phyloP scores from a whole-genome alignment of 1,139 yeast genomes.

The Candida sp. region DNA sequence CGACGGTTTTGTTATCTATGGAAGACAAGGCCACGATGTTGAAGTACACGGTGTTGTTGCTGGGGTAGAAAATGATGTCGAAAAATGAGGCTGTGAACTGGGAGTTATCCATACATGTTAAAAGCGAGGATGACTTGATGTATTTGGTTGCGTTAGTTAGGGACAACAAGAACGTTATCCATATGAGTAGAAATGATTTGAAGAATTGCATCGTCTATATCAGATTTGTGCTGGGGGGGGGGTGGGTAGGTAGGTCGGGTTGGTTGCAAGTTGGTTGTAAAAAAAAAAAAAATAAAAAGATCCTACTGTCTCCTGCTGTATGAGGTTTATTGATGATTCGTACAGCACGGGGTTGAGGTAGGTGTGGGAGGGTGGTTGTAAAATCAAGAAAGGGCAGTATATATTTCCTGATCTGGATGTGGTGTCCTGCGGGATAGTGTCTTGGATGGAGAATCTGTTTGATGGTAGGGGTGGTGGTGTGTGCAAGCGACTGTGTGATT shows the following conservation, averaged over 20 bases:
- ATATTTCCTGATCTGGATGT: too few species aligned
- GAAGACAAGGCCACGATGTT: slow-evolving; percentile 83
- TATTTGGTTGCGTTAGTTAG: slow-evolving; percentile 24
- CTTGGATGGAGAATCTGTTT: too few species aligned
- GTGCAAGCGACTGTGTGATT: too few species aligned
- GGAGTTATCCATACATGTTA: slow-evolving; percentile 94
- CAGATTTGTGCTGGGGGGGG: background rate
- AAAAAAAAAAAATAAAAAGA: background rate
- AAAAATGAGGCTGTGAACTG: slow-evolving; percentile 88
- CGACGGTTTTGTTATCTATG: slow-evolving; percentile 67
- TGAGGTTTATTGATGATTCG: background rate
- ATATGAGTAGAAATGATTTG: slow-evolving; percentile 2
- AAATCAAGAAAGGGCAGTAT: too few species aligned
- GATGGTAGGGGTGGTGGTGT: too few species aligned
- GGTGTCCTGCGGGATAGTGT: too few species aligned
- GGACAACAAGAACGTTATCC: slow-evolving; percentile 9
- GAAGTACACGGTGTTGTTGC: slow-evolving; percentile 62
- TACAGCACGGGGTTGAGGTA: too few species aligned
- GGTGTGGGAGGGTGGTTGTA: too few species aligned
- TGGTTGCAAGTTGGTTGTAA: background rate
- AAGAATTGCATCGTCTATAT: background rate
- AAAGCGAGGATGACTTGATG: slow-evolving; percentile 70
- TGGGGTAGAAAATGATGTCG: slow-evolving; percentile 74
- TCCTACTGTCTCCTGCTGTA: background rate
- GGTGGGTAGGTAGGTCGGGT: background rate